Conservation (phyloP, 371 early-diverging fungal species). For the Mortierella sp. region DNA sequence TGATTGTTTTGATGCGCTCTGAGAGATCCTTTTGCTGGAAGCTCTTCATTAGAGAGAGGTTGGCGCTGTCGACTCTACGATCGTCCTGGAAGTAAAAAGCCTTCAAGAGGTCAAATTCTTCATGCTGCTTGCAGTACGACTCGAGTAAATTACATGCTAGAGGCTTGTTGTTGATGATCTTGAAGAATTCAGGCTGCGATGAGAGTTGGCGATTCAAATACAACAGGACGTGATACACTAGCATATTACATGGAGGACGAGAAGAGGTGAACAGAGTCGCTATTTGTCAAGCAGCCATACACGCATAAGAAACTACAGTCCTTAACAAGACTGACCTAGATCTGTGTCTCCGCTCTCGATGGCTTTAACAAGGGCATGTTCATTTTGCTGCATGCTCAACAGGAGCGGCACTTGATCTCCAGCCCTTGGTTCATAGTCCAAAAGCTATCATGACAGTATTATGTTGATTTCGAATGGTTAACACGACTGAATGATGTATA, state of each 20-base stretch:
- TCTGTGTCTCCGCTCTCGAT: conserved; percentile 96
- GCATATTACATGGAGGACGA: not conserved
- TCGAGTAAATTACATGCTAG: conserved; percentile 87
- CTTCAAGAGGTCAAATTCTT: conserved; percentile 80
- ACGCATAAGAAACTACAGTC: not conserved
- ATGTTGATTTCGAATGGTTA: not conserved
- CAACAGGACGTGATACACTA: conserved; percentile 91
- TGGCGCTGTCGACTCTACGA: conserved; percentile 79
- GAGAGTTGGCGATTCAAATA: conserved; percentile 87
- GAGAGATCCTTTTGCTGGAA: conserved; percentile 66
- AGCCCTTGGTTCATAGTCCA: conserved; percentile 95
- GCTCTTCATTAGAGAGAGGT: conserved; percentile 68
- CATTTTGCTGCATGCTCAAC: conserved; percentile 92
- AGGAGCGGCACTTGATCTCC: conserved; percentile 94
- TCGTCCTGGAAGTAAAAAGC: conserved; percentile 98
- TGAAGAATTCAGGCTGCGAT: conserved; percentile 87
- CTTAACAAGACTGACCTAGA: conserved; percentile 66
- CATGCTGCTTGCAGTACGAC: conserved; percentile 82
- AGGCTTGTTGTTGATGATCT: conserved; percentile 82
- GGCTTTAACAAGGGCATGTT: conserved; percentile 88
- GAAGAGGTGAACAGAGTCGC: not conserved
- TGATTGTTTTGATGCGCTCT: conserved; percentile 76
- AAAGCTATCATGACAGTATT: conserved; percentile 59
- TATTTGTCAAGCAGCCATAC: not conserved
- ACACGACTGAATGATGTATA: not conserved